phyloP scores from a whole-genome alignment of 1,284 basidiomycete species.

The Heterobasidion irregulare region DNA sequence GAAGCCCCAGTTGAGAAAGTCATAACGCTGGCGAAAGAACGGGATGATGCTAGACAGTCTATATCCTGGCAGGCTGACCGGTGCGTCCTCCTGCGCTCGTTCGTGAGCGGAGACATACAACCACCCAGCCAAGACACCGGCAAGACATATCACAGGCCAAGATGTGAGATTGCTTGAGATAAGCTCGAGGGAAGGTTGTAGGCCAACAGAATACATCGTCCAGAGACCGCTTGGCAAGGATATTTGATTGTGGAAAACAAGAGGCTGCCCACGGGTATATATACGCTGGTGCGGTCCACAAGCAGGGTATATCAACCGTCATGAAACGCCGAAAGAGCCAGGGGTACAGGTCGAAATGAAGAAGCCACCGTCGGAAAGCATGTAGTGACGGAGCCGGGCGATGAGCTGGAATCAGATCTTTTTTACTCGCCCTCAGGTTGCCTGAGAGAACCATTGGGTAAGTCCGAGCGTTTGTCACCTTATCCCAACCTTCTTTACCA shows the following conservation, averaged over 20 bases:
- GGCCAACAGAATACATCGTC: slow-evolving; percentile 40
- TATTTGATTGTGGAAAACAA: not conserved
- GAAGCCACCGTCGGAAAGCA: not conserved
- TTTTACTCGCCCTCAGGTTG: not conserved
- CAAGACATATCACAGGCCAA: slow-evolving; percentile 28
- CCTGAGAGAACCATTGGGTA: not conserved
- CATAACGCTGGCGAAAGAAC: slow-evolving; percentile 60
- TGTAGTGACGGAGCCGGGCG: not conserved
- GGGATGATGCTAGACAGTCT: slow-evolving; percentile 48
- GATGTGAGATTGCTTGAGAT: slow-evolving; percentile 42
- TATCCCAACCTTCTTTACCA: too few relatives aligned
- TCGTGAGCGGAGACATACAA: slow-evolving; percentile 34
- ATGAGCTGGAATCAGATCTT: not conserved
- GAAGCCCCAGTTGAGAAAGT: slow-evolving; percentile 66
- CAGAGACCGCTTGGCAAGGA: too few relatives aligned
- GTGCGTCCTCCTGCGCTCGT: slow-evolving; percentile 26
- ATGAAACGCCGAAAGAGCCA: not conserved
- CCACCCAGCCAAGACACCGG: slow-evolving; percentile 44
- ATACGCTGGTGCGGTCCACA: slow-evolving; percentile 1
- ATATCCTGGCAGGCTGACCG: slow-evolving; percentile 45
- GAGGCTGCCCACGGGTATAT: not conserved
- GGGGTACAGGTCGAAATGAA: not conserved
- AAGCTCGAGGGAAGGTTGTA: slow-evolving; percentile 47
- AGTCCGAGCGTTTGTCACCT: not conserved
- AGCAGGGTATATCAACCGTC: not conserved